phyloP scores from a whole-genome alignment of 441 rosid species.

The Croton setiger region DNA sequence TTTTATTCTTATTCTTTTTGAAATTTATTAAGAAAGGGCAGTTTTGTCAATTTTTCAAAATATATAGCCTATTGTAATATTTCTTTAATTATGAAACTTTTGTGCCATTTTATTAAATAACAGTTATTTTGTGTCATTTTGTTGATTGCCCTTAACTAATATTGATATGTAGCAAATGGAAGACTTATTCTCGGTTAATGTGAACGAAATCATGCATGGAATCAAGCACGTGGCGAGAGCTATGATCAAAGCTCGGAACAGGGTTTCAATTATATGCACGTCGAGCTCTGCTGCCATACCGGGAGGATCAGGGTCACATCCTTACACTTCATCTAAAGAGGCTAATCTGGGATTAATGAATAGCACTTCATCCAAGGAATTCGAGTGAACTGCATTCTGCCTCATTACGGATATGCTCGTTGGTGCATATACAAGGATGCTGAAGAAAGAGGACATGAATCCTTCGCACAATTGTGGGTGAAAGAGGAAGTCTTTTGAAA shows the following conservation, averaged over 20 bases:
- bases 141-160: too few relatives aligned
- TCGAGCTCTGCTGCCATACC: slow-evolving; percentile 71
- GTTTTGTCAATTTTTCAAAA: too few relatives aligned
- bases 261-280: slow-evolving; percentile 69
- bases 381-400: slow-evolving; percentile 75
- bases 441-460: slow-evolving; percentile 39
- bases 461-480: slow-evolving; percentile 36
- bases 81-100: too few relatives aligned
- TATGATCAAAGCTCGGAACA: slow-evolving; percentile 47
- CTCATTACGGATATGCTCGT: slow-evolving; percentile 78
- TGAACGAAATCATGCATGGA: slow-evolving; percentile 57
- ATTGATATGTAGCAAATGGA: slow-evolving; percentile 48
- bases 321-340: slow-evolving; percentile 60
- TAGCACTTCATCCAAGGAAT: slow-evolving; percentile 58
- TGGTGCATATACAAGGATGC: slow-evolving; percentile 36
- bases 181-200: slow-evolving; percentile 48
- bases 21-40: too few relatives aligned
- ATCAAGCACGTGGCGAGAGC: slow-evolving; percentile 74
- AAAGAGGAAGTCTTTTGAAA: slow-evolving; percentile 58
- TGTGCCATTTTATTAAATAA: too few relatives aligned
- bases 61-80: too few relatives aligned
- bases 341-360: slow-evolving; percentile 58
- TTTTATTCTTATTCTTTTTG: too few relatives aligned
- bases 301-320: slow-evolving; percentile 80
- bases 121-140: too few relatives aligned